Base-by-base conservation (phyloP, 805 yeast genomes). In the Danielozyma ontarioensis region DNA sequence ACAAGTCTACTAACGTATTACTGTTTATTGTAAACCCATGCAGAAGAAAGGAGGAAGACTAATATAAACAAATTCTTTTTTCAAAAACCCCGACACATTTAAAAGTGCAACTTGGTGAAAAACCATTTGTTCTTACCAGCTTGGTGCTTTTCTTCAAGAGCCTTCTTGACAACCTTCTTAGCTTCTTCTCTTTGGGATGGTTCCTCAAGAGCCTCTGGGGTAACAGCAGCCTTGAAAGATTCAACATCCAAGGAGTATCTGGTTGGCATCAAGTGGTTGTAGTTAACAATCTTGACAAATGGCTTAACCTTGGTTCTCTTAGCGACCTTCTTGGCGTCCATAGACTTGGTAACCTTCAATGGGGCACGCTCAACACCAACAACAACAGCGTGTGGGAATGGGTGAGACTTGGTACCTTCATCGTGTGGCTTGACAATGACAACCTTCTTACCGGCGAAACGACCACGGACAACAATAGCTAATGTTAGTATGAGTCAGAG, bases 91-190 rank as follows among this genome's bases (percentile, higher is more conserved):
- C 33, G 35, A 28, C 34, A 30, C 34, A 28, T 37, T 79, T 84
- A 86, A 76, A 86, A 86, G 76, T 83, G 80, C 69, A 86, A 83
- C 78, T 93, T 93, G 73, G 95, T 81, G 89, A 93, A 93, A 81
- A 93, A 93, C 98, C 98, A 93, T 78, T 88, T 89, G 89, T 90
- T 90, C 84, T 93, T 88, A 71, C 98, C 98, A 67, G 96, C 87
- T 72, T 85, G 94, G 80, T 90, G 95, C 81, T 88, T 87, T 78
- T 90, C 96, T 78, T 93, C 98, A 66, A 93, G 90, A 68, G 95
- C 96, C 81, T 89, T 85, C 86, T 87, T 93, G 72, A 93, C 87
- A 67, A 82, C 89, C 80, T 93, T 90, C 85, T 89, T 93, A 66
- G 97, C 97, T 70, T 90, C 97, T 74, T 82, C 95, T 71, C 95